A percentile compares a stretch with the other conserved stretches of the same genome.
Conservation (phyloP, 805 yeast genomes). For the Maudiozyma bulderi region DNA sequence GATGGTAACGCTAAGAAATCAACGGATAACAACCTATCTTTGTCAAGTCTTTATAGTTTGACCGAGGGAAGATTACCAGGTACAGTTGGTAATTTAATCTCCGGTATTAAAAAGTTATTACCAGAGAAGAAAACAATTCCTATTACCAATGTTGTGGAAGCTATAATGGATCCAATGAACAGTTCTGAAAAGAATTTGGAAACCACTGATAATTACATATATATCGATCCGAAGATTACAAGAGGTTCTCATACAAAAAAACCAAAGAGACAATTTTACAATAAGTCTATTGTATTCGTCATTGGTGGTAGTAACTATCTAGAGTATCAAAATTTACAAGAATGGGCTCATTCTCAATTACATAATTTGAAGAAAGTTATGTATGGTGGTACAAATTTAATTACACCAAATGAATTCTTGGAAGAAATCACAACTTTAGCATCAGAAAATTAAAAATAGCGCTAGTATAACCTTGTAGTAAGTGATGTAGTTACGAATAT, state of each 20-base stretch:
- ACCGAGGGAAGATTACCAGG: slow-evolving; percentile 76
- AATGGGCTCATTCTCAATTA: slow-evolving; percentile 52
- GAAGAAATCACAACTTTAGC: slow-evolving; percentile 54
- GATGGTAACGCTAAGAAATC: slow-evolving; percentile 25
- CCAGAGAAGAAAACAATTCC: slow-evolving; percentile 88
- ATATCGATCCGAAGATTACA: slow-evolving; percentile 76
- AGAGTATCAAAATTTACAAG: slow-evolving; percentile 90
- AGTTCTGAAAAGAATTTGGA: slow-evolving; percentile 55
- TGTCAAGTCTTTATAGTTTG: slow-evolving; percentile 71
- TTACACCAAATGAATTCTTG: slow-evolving; percentile 61
- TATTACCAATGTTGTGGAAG: slow-evolving; percentile 81
- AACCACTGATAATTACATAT: slow-evolving; percentile 80
- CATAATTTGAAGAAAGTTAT: slow-evolving; percentile 48
- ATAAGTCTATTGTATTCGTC: slow-evolving; percentile 78
- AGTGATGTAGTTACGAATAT: not conserved
- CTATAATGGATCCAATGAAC: slow-evolving; percentile 74
- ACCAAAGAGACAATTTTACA: slow-evolving; percentile 74
- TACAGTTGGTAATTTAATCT: slow-evolving; percentile 81
- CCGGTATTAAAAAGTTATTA: slow-evolving; percentile 76
- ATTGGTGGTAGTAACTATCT: slow-evolving; percentile 95
- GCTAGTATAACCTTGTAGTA: not conserved
- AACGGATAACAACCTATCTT: slow-evolving; percentile 11
- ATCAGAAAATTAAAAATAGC: slow-evolving; percentile 1
- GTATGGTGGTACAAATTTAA: slow-evolving; percentile 78
- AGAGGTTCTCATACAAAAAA: slow-evolving; percentile 86